Evolutionary conservation across 768 basidiomycete species (phyloP), one percentile per base, ranked within the genome.

Genomic region (Strobilomyces dryophilus): DNA sequence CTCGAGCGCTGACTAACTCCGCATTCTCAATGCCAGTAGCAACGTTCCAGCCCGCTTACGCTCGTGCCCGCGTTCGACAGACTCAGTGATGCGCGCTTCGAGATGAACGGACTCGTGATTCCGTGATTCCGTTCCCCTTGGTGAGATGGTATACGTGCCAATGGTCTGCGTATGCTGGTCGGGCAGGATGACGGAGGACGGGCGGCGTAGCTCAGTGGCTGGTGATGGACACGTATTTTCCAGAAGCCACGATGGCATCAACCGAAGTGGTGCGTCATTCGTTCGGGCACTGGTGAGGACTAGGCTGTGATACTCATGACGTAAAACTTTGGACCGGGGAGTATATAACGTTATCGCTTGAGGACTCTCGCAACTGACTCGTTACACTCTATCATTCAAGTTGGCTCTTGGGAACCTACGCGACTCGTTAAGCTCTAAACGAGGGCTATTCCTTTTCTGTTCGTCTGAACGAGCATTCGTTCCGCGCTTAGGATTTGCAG

Each of bases 211-310:
- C 52, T 99, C 95, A 5, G 81, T 73, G 60, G 59, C 95, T 95
- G 24, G 89, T 86, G 51, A 99, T 94, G 51, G 92, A 85, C 68
- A 92, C 79, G 17, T 97, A 90, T 67, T 97, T 97, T 12, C 97
- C 97, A 60, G 95, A 97, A 4, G 93, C 93, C 63, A 79, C 75
- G 59, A 99, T 92, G 21, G n/a, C n/a, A n/a, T n/a, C n/a, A n/a
- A n/a, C n/a, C n/a, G n/a, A n/a, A n/a, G n/a, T n/a, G n/a, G n/a
- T n/a, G n/a, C n/a, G n/a, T n/a, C n/a, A n/a, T n/a, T n/a, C n/a
- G n/a, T n/a, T n/a, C n/a, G n/a, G n/a, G n/a, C n/a, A n/a, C n/a
- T n/a, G n/a, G n/a, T n/a, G n/a, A n/a, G n/a, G n/a, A n/a, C n/a
- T n/a, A n/a, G n/a, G n/a, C n/a, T n/a, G n/a, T n/a, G n/a, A n/a